Evolutionary conservation across 1,139 yeast genomes (phyloP).

Genomic region (Saccharomycopsis hybrid): DNA sequence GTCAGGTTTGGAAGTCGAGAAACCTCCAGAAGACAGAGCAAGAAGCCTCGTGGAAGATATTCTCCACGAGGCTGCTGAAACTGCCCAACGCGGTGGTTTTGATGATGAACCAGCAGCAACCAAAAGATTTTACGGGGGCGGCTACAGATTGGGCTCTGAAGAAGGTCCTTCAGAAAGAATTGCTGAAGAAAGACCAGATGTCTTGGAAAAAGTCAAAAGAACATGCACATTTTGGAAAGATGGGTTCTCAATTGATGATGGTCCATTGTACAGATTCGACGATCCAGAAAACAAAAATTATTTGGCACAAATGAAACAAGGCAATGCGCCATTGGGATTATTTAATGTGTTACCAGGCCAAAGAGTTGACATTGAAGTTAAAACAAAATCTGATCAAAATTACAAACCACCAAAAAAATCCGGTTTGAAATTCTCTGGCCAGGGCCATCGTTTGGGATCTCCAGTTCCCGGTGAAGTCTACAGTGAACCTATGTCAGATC

Average conservation of each 20-base stretch:
- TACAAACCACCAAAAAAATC: constrained; percentile 58
- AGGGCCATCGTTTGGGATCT: constrained; percentile 86
- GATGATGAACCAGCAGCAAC: constrained; percentile 25
- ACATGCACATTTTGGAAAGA: constrained; percentile 93
- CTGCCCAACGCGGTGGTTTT: constrained; percentile 32
- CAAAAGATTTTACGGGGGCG: constrained; percentile 53
- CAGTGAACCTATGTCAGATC: constrained; percentile 1
- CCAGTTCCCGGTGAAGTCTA: constrained; percentile 60
- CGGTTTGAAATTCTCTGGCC: constrained; percentile 48
- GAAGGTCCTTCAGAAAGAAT: constrained; percentile 37
- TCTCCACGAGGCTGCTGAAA: constrained; percentile 50
- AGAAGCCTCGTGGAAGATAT: constrained; percentile 49
- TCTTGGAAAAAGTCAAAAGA: constrained; percentile 46
- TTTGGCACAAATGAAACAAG: constrained; percentile 74
- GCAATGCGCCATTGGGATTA: constrained; percentile 86
- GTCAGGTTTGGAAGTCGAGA: constrained; percentile 89
- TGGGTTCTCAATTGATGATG: constrained; percentile 93
- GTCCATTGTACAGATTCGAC: constrained; percentile 77
- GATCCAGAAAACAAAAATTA: constrained; percentile 80
- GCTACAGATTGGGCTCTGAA: constrained; percentile 73
- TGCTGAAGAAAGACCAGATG: constrained; percentile 25
- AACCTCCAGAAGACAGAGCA: constrained; percentile 58
- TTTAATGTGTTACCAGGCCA: constrained; percentile 84
- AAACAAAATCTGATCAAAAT: constrained; percentile 74
- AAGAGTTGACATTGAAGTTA: constrained; percentile 92